Percentiles rank a stretch among this genome's conserved stretches.
Evolutionary conservation across 495 filamentous ascomycete genomes (phyloP).

Genomic region (Lepraria neglecta): DNA sequence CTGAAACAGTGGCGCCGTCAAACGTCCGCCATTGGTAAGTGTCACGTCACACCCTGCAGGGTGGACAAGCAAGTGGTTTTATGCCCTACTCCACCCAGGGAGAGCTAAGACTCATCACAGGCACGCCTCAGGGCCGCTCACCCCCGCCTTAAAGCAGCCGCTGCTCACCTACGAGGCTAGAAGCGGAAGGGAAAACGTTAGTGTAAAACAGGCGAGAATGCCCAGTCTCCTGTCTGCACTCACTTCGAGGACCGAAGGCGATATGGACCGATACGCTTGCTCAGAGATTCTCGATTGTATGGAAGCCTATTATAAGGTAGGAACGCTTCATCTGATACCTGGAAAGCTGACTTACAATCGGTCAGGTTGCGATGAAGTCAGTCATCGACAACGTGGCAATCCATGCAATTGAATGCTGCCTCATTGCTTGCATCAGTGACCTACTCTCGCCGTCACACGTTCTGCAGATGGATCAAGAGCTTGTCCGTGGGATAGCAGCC

Average conservation of each 20-base stretch:
- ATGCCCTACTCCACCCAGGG: too few species aligned
- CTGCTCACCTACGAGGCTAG: too few species aligned
- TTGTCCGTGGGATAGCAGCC: conserved; percentile 46
- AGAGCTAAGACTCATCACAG: too few species aligned
- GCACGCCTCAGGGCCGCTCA: too few species aligned
- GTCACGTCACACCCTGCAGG: too few species aligned
- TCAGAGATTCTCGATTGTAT: conserved; percentile 45
- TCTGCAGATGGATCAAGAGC: conserved; percentile 39
- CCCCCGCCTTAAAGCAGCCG: too few species aligned
- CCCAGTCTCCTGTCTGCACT: neutral
- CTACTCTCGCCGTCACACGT: conserved; percentile 35
- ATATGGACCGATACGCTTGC: conserved; percentile 40
- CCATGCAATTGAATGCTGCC: conserved; percentile 53
- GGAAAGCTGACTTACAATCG: conserved; percentile 15
- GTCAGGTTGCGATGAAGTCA: conserved; percentile 49
- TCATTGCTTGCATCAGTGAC: conserved; percentile 40
- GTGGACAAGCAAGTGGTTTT: too few species aligned
- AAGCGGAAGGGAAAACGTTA: neutral
- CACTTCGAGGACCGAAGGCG: conserved; percentile 27
- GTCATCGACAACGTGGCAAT: conserved; percentile 59
- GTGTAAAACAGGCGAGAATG: neutral
- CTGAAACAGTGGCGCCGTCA: too few species aligned
- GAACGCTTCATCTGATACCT: conserved; percentile 3
- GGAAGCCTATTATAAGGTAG: conserved; percentile 47
- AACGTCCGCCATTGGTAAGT: too few species aligned